These are phyloP conservation scores for Tuber calosporum DNA, from an alignment of 495 filamentous ascomycete genomes.

Conservation along the genomic window DNA sequence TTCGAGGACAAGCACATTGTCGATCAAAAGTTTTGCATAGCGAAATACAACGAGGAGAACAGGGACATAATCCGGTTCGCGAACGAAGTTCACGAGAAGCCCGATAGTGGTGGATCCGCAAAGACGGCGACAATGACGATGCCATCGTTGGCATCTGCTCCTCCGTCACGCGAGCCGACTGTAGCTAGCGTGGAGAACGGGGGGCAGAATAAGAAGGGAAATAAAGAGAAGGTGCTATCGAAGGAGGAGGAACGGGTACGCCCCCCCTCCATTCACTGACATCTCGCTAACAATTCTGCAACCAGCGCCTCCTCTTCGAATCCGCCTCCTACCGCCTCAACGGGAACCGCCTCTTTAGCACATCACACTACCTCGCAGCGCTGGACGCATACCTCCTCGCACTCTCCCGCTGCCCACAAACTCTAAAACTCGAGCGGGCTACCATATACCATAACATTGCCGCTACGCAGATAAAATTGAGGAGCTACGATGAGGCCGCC, in stretches of 20 bases:
- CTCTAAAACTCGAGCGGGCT: slow-evolving; percentile 82
- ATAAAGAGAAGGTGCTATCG: slow-evolving; percentile 47
- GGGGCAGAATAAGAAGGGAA: neutral
- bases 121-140: neutral
- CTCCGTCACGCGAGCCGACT: neutral
- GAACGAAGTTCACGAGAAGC: neutral
- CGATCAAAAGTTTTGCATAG: neutral
- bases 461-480: slow-evolving; percentile 76
- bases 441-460: slow-evolving; percentile 78
- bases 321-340: slow-evolving; percentile 65
- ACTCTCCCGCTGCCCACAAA: slow-evolving; percentile 68
- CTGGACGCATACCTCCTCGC: slow-evolving; percentile 81
- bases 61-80: neutral
- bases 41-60: neutral
- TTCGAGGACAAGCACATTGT: neutral
- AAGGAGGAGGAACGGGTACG: slow-evolving; percentile 71
- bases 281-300: slow-evolving; percentile 7
- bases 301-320: slow-evolving; percentile 58
- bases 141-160: neutral
- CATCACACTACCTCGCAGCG: slow-evolving; percentile 65
- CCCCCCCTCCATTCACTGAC: slow-evolving; percentile 14
- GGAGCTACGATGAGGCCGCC: slow-evolving; percentile 76
- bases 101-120: neutral
- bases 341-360: slow-evolving; percentile 68
- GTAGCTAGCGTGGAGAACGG: neutral